Evolutionary conservation across 2,329 filamentous ascomycete genomes (phyloP).

Genomic region (Colletotrichum sp.): DNA sequence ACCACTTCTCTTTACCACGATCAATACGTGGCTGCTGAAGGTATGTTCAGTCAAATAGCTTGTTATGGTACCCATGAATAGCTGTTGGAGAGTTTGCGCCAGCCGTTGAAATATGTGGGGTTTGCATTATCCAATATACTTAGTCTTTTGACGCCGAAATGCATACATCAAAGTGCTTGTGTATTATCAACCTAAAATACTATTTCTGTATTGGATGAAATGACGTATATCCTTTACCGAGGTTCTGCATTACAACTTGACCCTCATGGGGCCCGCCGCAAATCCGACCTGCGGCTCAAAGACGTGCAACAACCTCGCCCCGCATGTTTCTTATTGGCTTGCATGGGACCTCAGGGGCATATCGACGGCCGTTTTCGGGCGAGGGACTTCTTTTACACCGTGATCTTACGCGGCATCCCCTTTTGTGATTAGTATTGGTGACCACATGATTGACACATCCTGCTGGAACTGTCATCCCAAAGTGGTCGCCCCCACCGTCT

Average conservation of each 20-base stretch:
- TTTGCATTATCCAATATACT: not conserved
- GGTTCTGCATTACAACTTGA: not conserved
- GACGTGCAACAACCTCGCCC: not conserved
- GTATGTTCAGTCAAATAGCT: too few species aligned
- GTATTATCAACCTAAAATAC: not conserved
- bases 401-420: not conserved
- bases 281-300: not conserved
- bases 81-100: not conserved
- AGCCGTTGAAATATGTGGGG: not conserved
- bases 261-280: not conserved
- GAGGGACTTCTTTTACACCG: not conserved
- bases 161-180: not conserved
- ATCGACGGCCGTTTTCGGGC: not conserved
- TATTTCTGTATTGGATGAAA: not conserved
- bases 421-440: not conserved
- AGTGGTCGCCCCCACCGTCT: not conserved
- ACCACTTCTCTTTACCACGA: too few species aligned
- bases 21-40: too few species aligned
- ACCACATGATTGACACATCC: not conserved
- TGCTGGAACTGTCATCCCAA: not conserved
- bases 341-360: rapidly evolving
- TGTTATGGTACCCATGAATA: not conserved
- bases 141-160: not conserved
- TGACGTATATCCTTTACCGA: not conserved
- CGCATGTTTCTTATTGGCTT: not conserved